These are phyloP conservation scores for Salix koriyanagi DNA, from an alignment of 345 rosid species.

Conservation along the genomic window DNA sequence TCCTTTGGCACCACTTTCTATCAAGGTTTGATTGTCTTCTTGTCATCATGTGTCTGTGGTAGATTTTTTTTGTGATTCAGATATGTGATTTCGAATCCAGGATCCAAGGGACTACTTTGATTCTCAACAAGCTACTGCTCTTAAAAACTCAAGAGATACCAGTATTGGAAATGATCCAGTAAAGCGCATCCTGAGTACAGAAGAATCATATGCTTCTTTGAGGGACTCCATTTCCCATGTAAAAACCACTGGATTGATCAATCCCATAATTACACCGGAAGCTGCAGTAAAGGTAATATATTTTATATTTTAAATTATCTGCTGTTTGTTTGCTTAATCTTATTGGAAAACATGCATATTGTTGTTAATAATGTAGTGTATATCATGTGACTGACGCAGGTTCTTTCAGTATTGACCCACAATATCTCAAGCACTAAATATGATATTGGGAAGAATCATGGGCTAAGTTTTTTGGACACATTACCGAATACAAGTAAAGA, in stretches of 20 bases:
- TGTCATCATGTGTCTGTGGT: slow-evolving; percentile 11
- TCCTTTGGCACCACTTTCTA: slow-evolving; percentile 67
- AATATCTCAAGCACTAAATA: slow-evolving; percentile 77
- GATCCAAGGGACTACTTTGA: slow-evolving; percentile 97
- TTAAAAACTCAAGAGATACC: slow-evolving; percentile 45
- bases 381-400: slow-evolving; percentile 43
- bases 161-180: slow-evolving; percentile 33
- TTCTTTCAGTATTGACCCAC: slow-evolving; percentile 65
- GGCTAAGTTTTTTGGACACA: slow-evolving; percentile 71
- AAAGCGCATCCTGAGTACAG: slow-evolving; percentile 38
- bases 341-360: background rate
- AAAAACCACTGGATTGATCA: slow-evolving; percentile 49
- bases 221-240: slow-evolving; percentile 56
- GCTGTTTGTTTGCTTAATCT: background rate
- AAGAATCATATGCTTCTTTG: slow-evolving; percentile 62
- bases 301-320: background rate
- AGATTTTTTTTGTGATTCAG: slow-evolving; percentile 8
- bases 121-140: slow-evolving; percentile 78
- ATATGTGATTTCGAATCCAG: slow-evolving; percentile 36
- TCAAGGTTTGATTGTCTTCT: slow-evolving; percentile 48
- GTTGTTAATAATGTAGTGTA: slow-evolving; percentile 1
- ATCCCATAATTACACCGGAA: slow-evolving; percentile 67
- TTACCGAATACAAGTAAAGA: slow-evolving; percentile 66
- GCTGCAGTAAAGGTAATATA: slow-evolving; percentile 62
- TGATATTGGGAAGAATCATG: slow-evolving; percentile 68